Conservation (phyloP, 805 yeast species). For the Candida suzukii region DNA sequence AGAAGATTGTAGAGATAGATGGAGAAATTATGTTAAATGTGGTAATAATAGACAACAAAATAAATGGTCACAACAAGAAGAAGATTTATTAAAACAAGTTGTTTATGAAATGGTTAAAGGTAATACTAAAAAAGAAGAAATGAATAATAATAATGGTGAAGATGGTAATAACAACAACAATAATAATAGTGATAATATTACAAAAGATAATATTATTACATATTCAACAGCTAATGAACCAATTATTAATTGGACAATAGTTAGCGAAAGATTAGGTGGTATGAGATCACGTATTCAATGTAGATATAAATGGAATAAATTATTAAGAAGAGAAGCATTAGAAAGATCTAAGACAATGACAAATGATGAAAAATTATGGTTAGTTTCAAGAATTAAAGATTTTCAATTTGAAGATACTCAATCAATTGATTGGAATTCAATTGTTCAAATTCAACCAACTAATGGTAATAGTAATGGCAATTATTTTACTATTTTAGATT, state of each 20-base stretch:
- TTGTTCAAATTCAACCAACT: conserved; percentile 40
- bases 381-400: conserved; percentile 39
- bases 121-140: no score
- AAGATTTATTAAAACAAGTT: conserved; percentile 48
- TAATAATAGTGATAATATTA: background rate
- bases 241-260: conserved; percentile 82
- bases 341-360: conserved; percentile 36
- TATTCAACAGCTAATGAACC: conserved; percentile 19
- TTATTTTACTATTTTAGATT: conserved; percentile 55
- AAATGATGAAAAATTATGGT: conserved; percentile 42
- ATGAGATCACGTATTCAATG: conserved; percentile 88
- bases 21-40: conserved; percentile 94
- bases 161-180: conserved; percentile 4
- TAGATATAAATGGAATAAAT: conserved; percentile 90
- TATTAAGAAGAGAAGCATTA: conserved; percentile 52
- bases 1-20: conserved; percentile 93
- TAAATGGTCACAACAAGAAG: conserved; percentile 78
- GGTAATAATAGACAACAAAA: conserved; percentile 69
- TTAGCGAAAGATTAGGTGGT: conserved; percentile 86
- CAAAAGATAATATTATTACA: conserved; percentile 7
- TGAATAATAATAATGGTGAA: background rate
- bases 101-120: conserved; percentile 38
- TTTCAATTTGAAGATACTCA: conserved; percentile 31
- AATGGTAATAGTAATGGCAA: no score
- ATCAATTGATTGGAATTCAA: conserved; percentile 47